These are phyloP conservation scores for Metschnikowia kofuensis DNA, from an alignment of 805 yeast species.

Conservation along the genomic window DNA sequence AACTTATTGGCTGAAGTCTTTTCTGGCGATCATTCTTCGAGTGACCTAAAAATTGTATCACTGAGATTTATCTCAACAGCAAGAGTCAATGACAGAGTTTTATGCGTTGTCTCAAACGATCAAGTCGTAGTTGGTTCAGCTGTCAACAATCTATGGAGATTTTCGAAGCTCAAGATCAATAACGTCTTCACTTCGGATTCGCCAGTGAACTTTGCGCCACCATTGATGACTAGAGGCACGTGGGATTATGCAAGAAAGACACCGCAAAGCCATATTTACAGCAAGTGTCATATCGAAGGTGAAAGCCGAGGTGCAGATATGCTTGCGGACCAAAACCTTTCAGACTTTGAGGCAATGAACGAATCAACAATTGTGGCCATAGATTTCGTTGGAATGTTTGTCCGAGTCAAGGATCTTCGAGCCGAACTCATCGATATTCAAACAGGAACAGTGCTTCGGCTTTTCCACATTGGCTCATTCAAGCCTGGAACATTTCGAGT, in stretches of 20 bases:
- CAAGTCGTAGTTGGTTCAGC: constrained; percentile 60
- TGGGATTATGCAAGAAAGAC: not conserved
- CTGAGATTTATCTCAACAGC: constrained; percentile 64
- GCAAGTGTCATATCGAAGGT: no score
- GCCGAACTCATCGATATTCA: constrained; percentile 77
- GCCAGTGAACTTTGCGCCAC: constrained; percentile 15
- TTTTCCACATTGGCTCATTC: constrained; percentile 59
- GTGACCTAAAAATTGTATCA: constrained; percentile 35
- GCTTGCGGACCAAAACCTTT: not conserved
- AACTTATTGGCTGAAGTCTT: constrained; percentile 25
- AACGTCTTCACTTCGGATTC: constrained; percentile 7
- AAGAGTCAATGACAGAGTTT: constrained; percentile 68
- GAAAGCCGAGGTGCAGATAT: not conserved
- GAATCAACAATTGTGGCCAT: constrained; percentile 48
- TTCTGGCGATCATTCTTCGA: constrained; percentile 5
- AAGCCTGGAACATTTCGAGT: constrained; percentile 60
- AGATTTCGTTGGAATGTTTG: constrained; percentile 72
- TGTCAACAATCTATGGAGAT: constrained; percentile 64
- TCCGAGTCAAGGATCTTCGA: constrained; percentile 50
- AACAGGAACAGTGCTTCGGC: constrained; percentile 67
- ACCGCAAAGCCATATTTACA: not conserved
- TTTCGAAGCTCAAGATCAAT: constrained; percentile 39
- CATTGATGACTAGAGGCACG: constrained; percentile 16
- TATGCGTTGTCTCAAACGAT: constrained; percentile 49
- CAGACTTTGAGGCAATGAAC: constrained; percentile 21